Conservation (phyloP, 495 filamentous ascomycete genomes). For the Penicillium taxi region DNA sequence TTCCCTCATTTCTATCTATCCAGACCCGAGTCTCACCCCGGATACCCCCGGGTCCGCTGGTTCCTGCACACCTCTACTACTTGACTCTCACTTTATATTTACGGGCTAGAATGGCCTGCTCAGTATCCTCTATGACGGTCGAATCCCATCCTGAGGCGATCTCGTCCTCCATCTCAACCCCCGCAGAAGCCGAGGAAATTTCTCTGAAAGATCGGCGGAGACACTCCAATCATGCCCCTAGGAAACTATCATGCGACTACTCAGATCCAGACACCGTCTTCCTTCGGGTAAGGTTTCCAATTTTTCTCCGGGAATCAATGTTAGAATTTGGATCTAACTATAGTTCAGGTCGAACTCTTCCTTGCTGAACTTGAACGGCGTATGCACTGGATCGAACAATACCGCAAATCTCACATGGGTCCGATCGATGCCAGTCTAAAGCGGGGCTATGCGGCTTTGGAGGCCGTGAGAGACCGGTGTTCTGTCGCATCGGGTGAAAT, state of each 20-base stretch:
- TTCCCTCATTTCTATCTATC: neutral
- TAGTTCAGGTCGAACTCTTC: conserved; percentile 72
- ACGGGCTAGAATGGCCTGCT: conserved; percentile 49
- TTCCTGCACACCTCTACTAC: conserved; percentile 4
- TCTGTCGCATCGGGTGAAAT: conserved; percentile 85
- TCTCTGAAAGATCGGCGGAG: conserved; percentile 44
- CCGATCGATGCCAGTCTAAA: conserved; percentile 75
- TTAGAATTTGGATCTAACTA: conserved; percentile 8
- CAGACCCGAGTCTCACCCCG: conserved; percentile 2
- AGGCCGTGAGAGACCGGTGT: conserved; percentile 81
- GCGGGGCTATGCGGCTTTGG: conserved; percentile 73
- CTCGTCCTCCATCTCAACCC: conserved; percentile 26
- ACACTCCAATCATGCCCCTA: conserved; percentile 57
- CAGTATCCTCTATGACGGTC: conserved; percentile 39
- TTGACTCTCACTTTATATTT: too few relatives aligned
- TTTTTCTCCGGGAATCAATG: neutral
- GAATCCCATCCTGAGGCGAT: conserved; percentile 32
- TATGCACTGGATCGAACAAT: conserved; percentile 81
- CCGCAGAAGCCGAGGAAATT: conserved; percentile 30
- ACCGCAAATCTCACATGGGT: conserved; percentile 70
- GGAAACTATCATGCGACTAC: conserved; percentile 55
- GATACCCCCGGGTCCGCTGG: neutral
- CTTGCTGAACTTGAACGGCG: conserved; percentile 79
- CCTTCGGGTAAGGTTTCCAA: conserved; percentile 42
- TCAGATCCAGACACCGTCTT: conserved; percentile 58